Percentiles rank a stretch among this genome's conserved stretches.
These are phyloP conservation scores for Cryptococcus sp. DNA, from an alignment of 1,284 basidiomycete species.

Conservation along the genomic window DNA sequence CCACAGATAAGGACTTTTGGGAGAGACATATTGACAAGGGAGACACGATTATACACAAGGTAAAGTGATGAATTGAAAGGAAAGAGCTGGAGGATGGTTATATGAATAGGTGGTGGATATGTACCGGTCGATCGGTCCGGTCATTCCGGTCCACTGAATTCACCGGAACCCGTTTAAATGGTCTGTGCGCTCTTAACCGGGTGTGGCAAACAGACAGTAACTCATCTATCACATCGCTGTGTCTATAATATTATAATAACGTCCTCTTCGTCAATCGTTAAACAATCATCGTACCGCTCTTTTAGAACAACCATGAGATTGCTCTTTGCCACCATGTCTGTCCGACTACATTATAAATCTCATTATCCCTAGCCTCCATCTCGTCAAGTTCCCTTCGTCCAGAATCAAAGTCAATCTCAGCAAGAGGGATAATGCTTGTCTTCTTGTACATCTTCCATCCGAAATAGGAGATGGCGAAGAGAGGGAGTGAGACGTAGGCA, in stretches of 20 bases:
- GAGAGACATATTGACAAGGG: constrained; percentile 22
- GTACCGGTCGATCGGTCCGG: too few species aligned
- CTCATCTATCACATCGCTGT: too few species aligned
- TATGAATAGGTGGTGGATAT: neutral
- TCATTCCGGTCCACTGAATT: too few species aligned
- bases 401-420: constrained; percentile 41
- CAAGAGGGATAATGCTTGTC: constrained; percentile 53
- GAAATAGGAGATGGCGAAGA: constrained; percentile 57
- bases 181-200: too few species aligned
- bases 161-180: too few species aligned
- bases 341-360: constrained; percentile 2
- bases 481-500: constrained; percentile 44
- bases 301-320: too few species aligned
- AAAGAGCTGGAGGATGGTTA: neutral
- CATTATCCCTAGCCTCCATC: constrained; percentile 49
- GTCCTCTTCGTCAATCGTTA: too few species aligned
- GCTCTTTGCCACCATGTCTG: too few species aligned
- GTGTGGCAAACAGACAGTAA: too few species aligned
- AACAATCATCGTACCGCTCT: too few species aligned
- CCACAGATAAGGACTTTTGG: constrained; percentile 48
- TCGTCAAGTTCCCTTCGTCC: constrained; percentile 46
- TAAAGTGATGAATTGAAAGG: neutral
- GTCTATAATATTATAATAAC: too few species aligned
- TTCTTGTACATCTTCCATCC: constrained; percentile 58
- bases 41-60: neutral